phyloP scores from a whole-genome alignment of 768 basidiomycete species.

The Coprinopsis sp. region DNA sequence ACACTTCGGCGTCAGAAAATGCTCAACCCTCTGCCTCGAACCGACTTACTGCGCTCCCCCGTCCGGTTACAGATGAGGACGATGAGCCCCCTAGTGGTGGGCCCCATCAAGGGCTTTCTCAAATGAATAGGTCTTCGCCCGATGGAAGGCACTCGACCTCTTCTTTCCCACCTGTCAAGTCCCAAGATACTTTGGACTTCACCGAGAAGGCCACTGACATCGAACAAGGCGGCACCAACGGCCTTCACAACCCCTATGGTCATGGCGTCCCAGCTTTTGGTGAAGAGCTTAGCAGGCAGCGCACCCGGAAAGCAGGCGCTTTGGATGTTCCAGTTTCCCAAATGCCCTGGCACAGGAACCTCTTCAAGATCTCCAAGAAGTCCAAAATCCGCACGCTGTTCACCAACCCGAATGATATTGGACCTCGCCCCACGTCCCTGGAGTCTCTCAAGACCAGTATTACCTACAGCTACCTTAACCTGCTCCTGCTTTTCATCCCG shows the following conservation, averaged over 20 bases:
- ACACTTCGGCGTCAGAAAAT: constrained; percentile 3
- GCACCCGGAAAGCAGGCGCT: background rate
- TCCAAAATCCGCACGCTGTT: constrained; percentile 28
- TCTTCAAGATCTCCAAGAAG: constrained; percentile 6
- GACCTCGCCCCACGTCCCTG: constrained; percentile 32
- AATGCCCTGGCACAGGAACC: constrained; percentile 1
- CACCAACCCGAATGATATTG: constrained; percentile 25
- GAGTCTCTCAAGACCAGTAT: constrained; percentile 27
- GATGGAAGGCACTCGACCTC: background rate
- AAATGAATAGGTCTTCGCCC: constrained; percentile 24
- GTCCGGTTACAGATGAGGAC: background rate
- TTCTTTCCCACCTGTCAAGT: constrained; percentile 8
- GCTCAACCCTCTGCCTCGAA: background rate
- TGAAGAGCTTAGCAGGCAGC: constrained; percentile 7
- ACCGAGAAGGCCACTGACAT: constrained; percentile 12
- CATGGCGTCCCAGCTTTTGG: constrained; percentile 8
- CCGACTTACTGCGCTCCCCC: background rate
- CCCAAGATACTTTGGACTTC: constrained; percentile 6
- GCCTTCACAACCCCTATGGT: constrained; percentile 9
- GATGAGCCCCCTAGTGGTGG: constrained; percentile 6
- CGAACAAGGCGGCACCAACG: constrained; percentile 6
- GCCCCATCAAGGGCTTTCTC: constrained; percentile 13
- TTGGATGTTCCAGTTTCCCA: background rate
- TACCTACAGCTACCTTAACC: constrained; percentile 35
- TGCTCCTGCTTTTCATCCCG: constrained; percentile 45